Conservation (phyloP, 257 asterid genomes). For the Jacaranda mimosifolia region DNA sequence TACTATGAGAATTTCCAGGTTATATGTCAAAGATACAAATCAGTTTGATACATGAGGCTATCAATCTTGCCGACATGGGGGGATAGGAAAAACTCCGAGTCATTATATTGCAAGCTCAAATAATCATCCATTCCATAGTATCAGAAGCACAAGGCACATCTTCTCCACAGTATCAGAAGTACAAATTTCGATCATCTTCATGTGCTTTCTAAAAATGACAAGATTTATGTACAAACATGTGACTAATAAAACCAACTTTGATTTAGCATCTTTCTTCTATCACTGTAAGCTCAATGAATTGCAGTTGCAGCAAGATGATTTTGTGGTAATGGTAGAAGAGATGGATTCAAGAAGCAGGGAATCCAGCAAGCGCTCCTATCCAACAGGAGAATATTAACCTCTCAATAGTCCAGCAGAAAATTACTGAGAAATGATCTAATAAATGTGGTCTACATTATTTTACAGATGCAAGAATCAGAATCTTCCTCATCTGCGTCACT, state of each 20-base stretch:
- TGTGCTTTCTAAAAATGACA: slow-evolving; percentile 10
- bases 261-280: slow-evolving; percentile 11
- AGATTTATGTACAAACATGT: slow-evolving; percentile 15
- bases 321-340: not conserved
- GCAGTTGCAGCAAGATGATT: not conserved
- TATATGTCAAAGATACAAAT: not conserved
- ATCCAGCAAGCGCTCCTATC: slow-evolving; percentile 14
- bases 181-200: not conserved
- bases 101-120: slow-evolving; percentile 9
- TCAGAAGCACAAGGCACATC: not conserved
- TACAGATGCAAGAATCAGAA: slow-evolving; percentile 70
- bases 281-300: not conserved
- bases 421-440: not conserved
- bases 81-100: not conserved
- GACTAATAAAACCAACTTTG: not conserved
- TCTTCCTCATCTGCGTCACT: slow-evolving; percentile 77
- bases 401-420: slow-evolving; percentile 7
- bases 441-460: slow-evolving; percentile 62
- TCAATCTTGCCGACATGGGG: not conserved
- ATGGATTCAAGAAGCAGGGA: slow-evolving; percentile 3
- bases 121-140: not conserved
- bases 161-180: not conserved
- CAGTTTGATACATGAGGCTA: not conserved
- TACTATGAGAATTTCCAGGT: not conserved
- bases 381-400: slow-evolving; percentile 17